Evolutionary conservation across 2,329 filamentous ascomycete species (phyloP).

Genomic region (Apiospora phragmitis): DNA sequence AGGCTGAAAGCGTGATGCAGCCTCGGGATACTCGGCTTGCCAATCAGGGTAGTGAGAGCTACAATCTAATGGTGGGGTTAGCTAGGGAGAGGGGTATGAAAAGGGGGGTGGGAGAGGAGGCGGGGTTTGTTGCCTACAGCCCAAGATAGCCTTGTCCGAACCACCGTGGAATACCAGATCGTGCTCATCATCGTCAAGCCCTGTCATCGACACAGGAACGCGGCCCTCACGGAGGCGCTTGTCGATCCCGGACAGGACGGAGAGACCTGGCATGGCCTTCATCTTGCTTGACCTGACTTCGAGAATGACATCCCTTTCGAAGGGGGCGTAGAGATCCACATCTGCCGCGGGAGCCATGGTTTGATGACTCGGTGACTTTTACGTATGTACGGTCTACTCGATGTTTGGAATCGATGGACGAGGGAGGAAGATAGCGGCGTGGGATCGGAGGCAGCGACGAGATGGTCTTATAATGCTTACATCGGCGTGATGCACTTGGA

Average conservation of each 20-base stretch:
- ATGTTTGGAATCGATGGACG: neutral
- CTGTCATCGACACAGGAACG: constrained; percentile 47
- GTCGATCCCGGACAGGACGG: constrained; percentile 57
- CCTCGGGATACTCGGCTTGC: constrained; percentile 52
- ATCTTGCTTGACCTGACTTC: constrained; percentile 59
- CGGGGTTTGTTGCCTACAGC: constrained; percentile 40
- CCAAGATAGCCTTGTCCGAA: constrained; percentile 62
- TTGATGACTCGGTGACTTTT: neutral
- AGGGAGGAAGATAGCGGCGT: neutral
- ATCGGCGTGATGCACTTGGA: neutral
- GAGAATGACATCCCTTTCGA: constrained; percentile 50
- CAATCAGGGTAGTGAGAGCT: constrained; percentile 58
- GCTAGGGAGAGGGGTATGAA: neutral
- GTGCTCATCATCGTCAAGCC: constrained; percentile 61
- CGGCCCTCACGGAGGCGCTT: constrained; percentile 46
- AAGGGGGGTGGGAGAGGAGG: neutral
- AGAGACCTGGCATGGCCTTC: constrained; percentile 53
- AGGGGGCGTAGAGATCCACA: constrained; percentile 42
- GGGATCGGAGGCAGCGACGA: neutral
- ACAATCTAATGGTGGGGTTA: constrained; percentile 48
- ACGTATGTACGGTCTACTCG: neutral
- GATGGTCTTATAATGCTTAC: neutral
- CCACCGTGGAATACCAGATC: constrained; percentile 63
- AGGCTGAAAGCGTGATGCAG: constrained; percentile 50
- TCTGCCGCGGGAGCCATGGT: constrained; percentile 26